A percentile compares a stretch with the other conserved stretches of the same genome.
Evolutionary conservation across 768 basidiomycete species (phyloP).

Genomic region (Coprinellus aureogranulatus): DNA sequence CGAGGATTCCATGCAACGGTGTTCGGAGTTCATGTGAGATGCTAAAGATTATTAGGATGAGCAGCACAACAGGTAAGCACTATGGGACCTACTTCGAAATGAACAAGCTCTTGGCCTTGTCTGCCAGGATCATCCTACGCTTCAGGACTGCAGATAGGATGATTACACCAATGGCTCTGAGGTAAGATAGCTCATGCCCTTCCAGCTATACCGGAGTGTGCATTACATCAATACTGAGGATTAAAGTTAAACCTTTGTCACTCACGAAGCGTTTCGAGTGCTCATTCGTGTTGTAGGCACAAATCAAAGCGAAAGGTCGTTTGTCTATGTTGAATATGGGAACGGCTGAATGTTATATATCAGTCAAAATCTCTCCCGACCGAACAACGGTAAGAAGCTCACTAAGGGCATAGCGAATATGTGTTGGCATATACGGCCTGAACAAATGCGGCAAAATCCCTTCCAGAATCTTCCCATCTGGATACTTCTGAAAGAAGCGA

Average conservation of each 20-base stretch:
- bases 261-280: constrained; percentile 78
- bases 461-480: constrained; percentile 86
- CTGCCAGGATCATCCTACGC: constrained; percentile 88
- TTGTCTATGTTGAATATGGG: constrained; percentile 94
- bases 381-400: constrained; percentile 26
- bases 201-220: constrained; percentile 54
- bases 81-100: constrained; percentile 74
- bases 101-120: constrained; percentile 90
- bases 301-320: constrained; percentile 85
- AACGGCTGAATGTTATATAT: constrained; percentile 52
- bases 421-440: constrained; percentile 74
- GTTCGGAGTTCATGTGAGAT: constrained; percentile 91
- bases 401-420: constrained; percentile 88
- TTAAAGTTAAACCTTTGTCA: constrained; percentile 3
- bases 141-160: constrained; percentile 92
- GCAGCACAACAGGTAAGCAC: background rate
- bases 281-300: constrained; percentile 85
- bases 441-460: constrained; percentile 82
- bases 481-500: constrained; percentile 73
- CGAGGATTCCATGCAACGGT: constrained; percentile 89
- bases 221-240: constrained; percentile 5
- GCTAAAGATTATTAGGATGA: constrained; percentile 32
- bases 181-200: constrained; percentile 86
- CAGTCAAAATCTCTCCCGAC: background rate
- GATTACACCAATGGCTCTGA: constrained; percentile 91